These are phyloP conservation scores for Blastocystis sp. DNA, from an alignment of 352 stramenopile genomes.

Conservation along the genomic window DNA sequence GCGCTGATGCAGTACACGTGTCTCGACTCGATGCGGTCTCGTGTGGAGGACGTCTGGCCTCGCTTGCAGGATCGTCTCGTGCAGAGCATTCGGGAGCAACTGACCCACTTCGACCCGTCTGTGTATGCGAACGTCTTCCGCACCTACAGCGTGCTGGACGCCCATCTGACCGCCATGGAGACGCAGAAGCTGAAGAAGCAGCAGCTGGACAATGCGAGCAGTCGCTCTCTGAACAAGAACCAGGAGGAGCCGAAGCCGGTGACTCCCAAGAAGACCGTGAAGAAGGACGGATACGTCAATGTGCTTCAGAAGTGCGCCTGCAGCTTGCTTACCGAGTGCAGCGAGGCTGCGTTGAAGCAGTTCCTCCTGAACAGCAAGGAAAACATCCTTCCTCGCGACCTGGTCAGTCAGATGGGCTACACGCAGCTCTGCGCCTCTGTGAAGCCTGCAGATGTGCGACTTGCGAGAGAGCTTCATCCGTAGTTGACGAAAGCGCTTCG, in stretches of 20 bases:
- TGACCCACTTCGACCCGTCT: slow-evolving; percentile 2
- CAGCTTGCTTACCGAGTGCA: neutral
- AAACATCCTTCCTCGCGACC: neutral
- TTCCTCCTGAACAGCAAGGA: slow-evolving; percentile 27
- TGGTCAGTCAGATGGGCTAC: slow-evolving; percentile 47
- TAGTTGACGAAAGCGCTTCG: slow-evolving; percentile 19
- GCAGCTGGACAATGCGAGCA: neutral
- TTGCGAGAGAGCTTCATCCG: neutral
- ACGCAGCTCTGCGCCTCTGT: slow-evolving; percentile 36
- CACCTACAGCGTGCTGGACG: slow-evolving; percentile 54
- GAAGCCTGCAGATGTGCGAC: neutral
- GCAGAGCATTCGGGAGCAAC: slow-evolving; percentile 45
- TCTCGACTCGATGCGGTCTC: slow-evolving; percentile 34
- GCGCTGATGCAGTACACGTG: slow-evolving; percentile 55
- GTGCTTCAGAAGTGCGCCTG: slow-evolving; percentile 56
- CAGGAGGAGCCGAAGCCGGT: neutral
- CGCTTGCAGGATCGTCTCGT: slow-evolving; percentile 34
- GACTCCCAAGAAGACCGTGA: neutral
- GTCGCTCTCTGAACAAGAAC: neutral
- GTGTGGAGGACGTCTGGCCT: slow-evolving; percentile 38
- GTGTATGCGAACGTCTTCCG: slow-evolving; percentile 44
- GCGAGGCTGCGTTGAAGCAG: neutral
- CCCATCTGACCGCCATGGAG: slow-evolving; percentile 31
- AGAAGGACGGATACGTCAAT: slow-evolving; percentile 15
- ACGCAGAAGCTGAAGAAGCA: slow-evolving; percentile 55